Percentiles rank a stretch among this genome's conserved stretches.
These are phyloP conservation scores for Fusarium papillatum DNA, from an alignment of 2,329 filamentous ascomycete genomes.

Conservation along the genomic window DNA sequence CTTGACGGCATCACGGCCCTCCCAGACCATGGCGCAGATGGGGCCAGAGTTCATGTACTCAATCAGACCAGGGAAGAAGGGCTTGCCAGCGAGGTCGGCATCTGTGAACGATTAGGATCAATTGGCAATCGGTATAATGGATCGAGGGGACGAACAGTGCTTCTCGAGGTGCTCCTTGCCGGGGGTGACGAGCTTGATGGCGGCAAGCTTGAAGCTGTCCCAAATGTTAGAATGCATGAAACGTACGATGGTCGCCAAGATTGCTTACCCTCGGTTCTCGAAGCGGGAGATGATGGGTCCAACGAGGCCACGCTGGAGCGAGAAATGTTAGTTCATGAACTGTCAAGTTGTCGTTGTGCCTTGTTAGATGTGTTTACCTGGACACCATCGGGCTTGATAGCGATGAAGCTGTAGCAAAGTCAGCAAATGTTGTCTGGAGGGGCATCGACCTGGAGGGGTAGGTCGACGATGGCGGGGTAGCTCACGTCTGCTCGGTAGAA, in stretches of 20 bases:
- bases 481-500: constrained; percentile 88
- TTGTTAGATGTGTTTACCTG: constrained; percentile 74
- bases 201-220: constrained; percentile 93
- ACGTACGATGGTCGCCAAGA: constrained; percentile 28
- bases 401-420: constrained; percentile 86
- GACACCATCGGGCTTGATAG: constrained; percentile 99
- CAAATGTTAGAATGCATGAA: constrained; percentile 24
- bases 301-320: constrained; percentile 88
- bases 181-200: constrained; percentile 94
- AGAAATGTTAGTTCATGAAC: constrained; percentile 40
- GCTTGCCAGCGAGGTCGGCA: constrained; percentile 90
- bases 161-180: constrained; percentile 96
- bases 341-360: neutral
- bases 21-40: constrained; percentile 99
- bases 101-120: constrained; percentile 62
- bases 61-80: constrained; percentile 97
- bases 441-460: constrained; percentile 24
- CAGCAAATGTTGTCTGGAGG: constrained; percentile 40
- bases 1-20: constrained; percentile 99
- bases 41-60: constrained; percentile 98
- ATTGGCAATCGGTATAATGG: constrained; percentile 26
- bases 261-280: constrained; percentile 88
- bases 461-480: constrained; percentile 49
- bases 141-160: constrained; percentile 75
- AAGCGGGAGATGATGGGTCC: constrained; percentile 98